phyloP scores from a whole-genome alignment of 169 alveolate genomes.

The Sarcocystis neurona region DNA sequence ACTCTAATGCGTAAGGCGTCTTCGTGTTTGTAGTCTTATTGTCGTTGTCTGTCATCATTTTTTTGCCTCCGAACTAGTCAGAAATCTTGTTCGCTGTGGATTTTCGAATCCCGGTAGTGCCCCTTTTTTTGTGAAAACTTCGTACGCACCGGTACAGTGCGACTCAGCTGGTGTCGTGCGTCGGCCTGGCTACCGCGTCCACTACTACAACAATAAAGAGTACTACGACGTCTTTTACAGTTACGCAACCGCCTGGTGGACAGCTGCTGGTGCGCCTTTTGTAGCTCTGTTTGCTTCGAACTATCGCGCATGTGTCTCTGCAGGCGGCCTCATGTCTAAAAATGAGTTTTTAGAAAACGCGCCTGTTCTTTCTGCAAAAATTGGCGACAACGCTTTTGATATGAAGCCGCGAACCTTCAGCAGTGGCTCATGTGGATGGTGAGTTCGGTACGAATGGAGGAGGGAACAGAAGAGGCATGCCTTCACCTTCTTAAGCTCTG shows the following conservation, averaged over 20 bases:
- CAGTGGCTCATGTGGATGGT: constrained; percentile 62
- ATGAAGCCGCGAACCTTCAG: constrained; percentile 64
- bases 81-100: not conserved
- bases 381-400: constrained; percentile 43
- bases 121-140: not conserved
- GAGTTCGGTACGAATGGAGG: too few relatives aligned
- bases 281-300: not conserved
- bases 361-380: constrained; percentile 38
- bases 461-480: too few relatives aligned
- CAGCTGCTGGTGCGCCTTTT: not conserved
- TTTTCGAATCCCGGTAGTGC: too few relatives aligned
- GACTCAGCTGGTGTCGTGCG: not conserved
- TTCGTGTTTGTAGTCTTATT: too few relatives aligned
- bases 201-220: not conserved
- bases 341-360: constrained; percentile 51
- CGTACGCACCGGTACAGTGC: not conserved
- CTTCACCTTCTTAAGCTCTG: not conserved
- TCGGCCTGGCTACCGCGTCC: not conserved
- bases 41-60: not conserved
- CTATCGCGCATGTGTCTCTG: not conserved
- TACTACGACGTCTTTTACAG: not conserved
- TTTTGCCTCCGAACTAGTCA: not conserved
- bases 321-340: constrained; percentile 49
- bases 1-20: too few relatives aligned
- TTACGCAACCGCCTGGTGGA: not conserved